These are phyloP conservation scores for Carpinus fangiana DNA, from an alignment of 306 rosid species.

Conservation along the genomic window DNA sequence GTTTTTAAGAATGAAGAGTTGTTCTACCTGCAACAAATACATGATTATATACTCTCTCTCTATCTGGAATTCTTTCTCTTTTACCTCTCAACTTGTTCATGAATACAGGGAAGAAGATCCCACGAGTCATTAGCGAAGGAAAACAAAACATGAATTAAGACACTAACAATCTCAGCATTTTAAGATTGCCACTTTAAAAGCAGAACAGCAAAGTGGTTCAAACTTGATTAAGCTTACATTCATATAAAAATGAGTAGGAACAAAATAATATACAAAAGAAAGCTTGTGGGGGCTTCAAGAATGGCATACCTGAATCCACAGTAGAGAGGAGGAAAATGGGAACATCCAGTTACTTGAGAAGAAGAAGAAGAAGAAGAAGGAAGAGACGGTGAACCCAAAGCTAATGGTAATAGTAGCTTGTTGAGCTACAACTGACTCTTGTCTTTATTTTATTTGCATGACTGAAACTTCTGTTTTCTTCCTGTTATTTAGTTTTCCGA, in stretches of 20 bases:
- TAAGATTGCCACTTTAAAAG: neutral
- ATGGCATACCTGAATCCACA: constrained; percentile 37
- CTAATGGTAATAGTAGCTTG: neutral
- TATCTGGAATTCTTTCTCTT: neutral
- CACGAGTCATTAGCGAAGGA: neutral
- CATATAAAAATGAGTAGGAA: neutral
- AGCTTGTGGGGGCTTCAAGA: neutral
- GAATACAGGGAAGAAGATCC: neutral
- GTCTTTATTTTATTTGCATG: neutral
- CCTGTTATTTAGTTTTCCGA: neutral
- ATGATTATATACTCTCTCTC: neutral
- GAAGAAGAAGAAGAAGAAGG: neutral
- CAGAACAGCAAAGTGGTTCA: neutral
- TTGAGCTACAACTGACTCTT: neutral
- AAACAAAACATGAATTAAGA: neutral
- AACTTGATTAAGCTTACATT: neutral
- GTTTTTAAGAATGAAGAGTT: neutral
- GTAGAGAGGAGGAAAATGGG: neutral
- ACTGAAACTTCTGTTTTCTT: neutral
- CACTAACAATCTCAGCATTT: neutral
- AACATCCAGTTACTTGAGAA: neutral
- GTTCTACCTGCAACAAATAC: neutral
- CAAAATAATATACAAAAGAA: neutral
- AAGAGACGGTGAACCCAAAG: constrained; percentile 35
- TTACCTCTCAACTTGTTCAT: neutral